Evolutionary conservation across 1,284 basidiomycete species (phyloP).

Genomic region (Moesziomyces parantarcticus): DNA sequence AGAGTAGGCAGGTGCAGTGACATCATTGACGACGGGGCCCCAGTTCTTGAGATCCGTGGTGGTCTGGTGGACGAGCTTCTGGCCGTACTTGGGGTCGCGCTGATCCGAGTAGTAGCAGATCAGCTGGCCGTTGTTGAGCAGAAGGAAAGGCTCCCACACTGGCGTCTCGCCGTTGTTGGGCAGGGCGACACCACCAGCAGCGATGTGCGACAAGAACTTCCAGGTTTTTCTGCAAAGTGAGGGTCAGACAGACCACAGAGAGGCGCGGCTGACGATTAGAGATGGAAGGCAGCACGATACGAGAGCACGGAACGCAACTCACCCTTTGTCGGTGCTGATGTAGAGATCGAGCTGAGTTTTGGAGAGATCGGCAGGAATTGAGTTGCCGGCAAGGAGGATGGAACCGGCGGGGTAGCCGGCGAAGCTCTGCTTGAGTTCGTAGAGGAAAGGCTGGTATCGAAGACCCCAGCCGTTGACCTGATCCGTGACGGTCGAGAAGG

Average conservation of each 20-base stretch:
- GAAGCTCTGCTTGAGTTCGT: slow-evolving; percentile 58
- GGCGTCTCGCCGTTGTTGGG: slow-evolving; percentile 63
- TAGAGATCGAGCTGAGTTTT: slow-evolving; percentile 68
- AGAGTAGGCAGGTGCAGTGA: slow-evolving; percentile 59
- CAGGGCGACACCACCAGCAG: slow-evolving; percentile 52
- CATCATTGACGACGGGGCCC: slow-evolving; percentile 66
- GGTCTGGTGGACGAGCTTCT: slow-evolving; percentile 68
- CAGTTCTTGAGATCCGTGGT: slow-evolving; percentile 65
- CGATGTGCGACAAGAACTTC: slow-evolving; percentile 63
- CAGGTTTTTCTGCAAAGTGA: slow-evolving; percentile 49
- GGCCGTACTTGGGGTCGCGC: slow-evolving; percentile 66
- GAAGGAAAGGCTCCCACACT: slow-evolving; percentile 68
- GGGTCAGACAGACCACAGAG: neutral
- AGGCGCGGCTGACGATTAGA: neutral
- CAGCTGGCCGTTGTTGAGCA: slow-evolving; percentile 65
- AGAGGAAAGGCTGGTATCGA: slow-evolving; percentile 67
- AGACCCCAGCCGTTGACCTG: slow-evolving; percentile 65
- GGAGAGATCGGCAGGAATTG: slow-evolving; percentile 52
- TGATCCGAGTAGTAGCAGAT: slow-evolving; percentile 69
- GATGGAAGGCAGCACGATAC: neutral
- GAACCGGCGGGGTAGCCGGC: slow-evolving; percentile 64
- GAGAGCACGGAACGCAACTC: neutral
- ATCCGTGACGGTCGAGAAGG: slow-evolving; percentile 25
- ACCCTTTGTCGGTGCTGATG: slow-evolving; percentile 65
- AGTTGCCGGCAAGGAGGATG: slow-evolving; percentile 63